A percentile compares a stretch with the other conserved stretches of the same genome.
Conservation (phyloP, 192 early-diverging fungal genomes). For the Umbelopsis sp. region DNA sequence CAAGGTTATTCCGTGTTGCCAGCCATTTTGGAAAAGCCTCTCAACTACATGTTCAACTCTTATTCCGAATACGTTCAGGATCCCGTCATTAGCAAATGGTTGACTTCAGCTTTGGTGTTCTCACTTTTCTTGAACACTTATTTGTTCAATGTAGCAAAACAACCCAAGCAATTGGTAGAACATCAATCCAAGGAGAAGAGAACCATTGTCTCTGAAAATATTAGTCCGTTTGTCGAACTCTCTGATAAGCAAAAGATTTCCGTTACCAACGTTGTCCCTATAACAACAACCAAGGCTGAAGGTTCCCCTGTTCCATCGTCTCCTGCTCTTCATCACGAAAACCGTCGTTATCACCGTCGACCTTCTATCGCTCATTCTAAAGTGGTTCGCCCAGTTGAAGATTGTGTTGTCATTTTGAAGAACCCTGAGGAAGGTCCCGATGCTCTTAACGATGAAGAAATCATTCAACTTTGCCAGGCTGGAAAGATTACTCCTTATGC, state of each 20-base stretch:
- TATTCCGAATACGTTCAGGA: constrained; percentile 58
- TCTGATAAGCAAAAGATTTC: constrained; percentile 6
- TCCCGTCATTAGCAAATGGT: constrained; percentile 59
- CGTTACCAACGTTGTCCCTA: neutral
- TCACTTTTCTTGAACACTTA: constrained; percentile 61
- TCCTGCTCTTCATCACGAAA: constrained; percentile 5
- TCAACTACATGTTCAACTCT: constrained; percentile 48
- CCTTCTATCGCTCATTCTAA: neutral
- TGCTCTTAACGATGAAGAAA: constrained; percentile 72
- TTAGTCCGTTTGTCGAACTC: constrained; percentile 2
- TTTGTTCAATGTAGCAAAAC: constrained; percentile 61
- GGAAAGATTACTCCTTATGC: constrained; percentile 82
- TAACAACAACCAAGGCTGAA: constrained; percentile 27
- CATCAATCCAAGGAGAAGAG: constrained; percentile 6
- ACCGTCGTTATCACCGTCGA: neutral
- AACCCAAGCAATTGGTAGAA: constrained; percentile 41
- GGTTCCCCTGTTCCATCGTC: constrained; percentile 25
- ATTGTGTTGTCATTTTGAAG: constrained; percentile 46
- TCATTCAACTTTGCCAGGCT: constrained; percentile 66
- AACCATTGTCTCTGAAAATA: neutral
- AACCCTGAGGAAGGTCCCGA: constrained; percentile 36
- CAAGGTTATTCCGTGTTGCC: constrained; percentile 25
- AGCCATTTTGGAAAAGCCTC: constrained; percentile 35
- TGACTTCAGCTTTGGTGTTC: constrained; percentile 46
- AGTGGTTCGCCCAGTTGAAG: constrained; percentile 42